Percentiles rank a stretch among this genome's conserved stretches.
These are phyloP conservation scores for Oryza nivara DNA, from an alignment of 176 grass and related monocot genomes.

Conservation along the genomic window DNA sequence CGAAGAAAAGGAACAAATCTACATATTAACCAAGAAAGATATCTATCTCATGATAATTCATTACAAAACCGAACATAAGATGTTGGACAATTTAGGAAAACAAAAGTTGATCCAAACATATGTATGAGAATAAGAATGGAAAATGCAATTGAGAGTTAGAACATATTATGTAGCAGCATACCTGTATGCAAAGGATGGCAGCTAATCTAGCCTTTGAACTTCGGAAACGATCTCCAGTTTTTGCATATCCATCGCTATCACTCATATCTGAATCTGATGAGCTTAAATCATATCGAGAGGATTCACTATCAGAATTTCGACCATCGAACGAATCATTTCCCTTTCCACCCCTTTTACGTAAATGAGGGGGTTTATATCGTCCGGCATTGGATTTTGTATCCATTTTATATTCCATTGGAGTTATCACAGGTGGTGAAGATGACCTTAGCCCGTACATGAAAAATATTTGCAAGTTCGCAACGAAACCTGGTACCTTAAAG, in stretches of 20 bases:
- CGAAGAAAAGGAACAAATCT: conserved; percentile 35
- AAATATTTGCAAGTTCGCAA: conserved; percentile 81
- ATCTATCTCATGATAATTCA: conserved; percentile 19
- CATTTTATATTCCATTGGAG: conserved; percentile 51
- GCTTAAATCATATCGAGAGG: conserved; percentile 76
- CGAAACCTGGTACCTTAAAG: conserved; percentile 88
- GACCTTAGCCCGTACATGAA: conserved; percentile 80
- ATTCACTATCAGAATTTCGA: conserved; percentile 68
- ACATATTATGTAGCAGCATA: conserved; percentile 29
- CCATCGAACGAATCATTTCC: conserved; percentile 38
- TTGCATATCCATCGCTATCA: conserved; percentile 74
- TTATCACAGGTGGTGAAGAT: conserved; percentile 38
- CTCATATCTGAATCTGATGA: conserved; percentile 97
- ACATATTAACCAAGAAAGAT: conserved; percentile 8
- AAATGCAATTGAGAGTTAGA: neutral
- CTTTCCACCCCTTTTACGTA: conserved; percentile 61
- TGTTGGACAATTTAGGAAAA: conserved; percentile 17
- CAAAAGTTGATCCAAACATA: conserved; percentile 4
- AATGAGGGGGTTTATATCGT: conserved; percentile 86
- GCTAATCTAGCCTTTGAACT: conserved; percentile 92
- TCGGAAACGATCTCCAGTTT: conserved; percentile 66
- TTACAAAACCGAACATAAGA: neutral
- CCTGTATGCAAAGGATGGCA: conserved; percentile 86
- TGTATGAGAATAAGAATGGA: conserved; percentile 28
- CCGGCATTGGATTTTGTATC: conserved; percentile 42